Evolutionary conservation across 176 grass and related monocot species (phyloP), one percentile per base, ranked within the genome.

Genomic region (Paspalum notatum): DNA sequence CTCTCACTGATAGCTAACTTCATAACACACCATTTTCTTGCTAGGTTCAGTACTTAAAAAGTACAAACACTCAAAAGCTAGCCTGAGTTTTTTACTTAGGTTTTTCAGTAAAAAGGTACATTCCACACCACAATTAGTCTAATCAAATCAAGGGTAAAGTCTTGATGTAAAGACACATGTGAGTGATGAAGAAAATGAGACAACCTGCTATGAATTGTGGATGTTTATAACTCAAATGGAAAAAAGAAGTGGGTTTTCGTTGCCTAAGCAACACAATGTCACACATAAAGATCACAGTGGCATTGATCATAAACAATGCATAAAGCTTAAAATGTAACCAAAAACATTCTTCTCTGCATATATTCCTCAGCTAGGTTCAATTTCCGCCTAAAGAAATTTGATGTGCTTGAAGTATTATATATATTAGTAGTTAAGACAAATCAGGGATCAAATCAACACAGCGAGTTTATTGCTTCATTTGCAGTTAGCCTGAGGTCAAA

Each of bases 401-500:
- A 18, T 7, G 39, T 55, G 39, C 58, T 73, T 5, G 26, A 47
- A 59, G 20, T 12, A 40, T 4, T 39, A 4, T 10, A 8, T 16
- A 3, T 32, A 32, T 42, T 27, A 60, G 3, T 45, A 2, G 5
- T 69, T 26, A 15, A 76, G 76, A 49, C 32, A 15, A 74, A 81
- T 32, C 16, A 49, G 5, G 69, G 18, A 75, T 8, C 21, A 62
- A 68, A 41, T 60, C 37, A 68, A 68, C 6, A 11, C n/a, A 52
- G 21, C 1, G 71, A 82, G 20, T 22, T 68, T 44, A 83, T 64
- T 71, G 61, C 13, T 52, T 50, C 21, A 75, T 73, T 76, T 18
- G 37, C 15, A 43, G 53, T 69, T 12, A 60, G 21, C 12, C 9
- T 51, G 79, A 6, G 9, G 32, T 32, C 32, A 32, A 32, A 32